phyloP scores from a whole-genome alignment of 768 basidiomycete genomes.

The Amanita phalloides region DNA sequence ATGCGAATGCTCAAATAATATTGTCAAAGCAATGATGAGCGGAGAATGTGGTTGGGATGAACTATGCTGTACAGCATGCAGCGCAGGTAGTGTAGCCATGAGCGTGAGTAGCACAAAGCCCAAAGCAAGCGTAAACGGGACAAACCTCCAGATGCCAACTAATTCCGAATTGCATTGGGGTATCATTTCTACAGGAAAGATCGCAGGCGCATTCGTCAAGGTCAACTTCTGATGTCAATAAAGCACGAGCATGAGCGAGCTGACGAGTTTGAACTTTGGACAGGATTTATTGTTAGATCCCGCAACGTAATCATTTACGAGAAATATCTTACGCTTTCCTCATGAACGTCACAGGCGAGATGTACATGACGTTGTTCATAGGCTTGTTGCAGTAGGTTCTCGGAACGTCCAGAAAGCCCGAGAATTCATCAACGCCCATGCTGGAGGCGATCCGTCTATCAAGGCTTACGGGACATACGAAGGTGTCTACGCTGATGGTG shows the following conservation, averaged over 20 bases:
- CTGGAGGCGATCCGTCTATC: slow-evolving; percentile 38
- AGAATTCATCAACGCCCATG: slow-evolving; percentile 49
- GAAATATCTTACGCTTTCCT: neutral
- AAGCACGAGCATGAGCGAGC: neutral
- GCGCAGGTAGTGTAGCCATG: slow-evolving; percentile 23
- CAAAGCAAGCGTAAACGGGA: too few relatives aligned
- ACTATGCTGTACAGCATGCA: slow-evolving; percentile 21
- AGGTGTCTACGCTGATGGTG: slow-evolving; percentile 62
- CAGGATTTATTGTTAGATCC: slow-evolving; percentile 75
- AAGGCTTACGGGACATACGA: slow-evolving; percentile 68
- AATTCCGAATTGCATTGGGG: slow-evolving; percentile 57
- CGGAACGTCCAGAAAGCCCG: slow-evolving; percentile 58
- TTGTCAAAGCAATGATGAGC: slow-evolving; percentile 21
- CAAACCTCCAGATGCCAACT: neutral
- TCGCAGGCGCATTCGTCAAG: slow-evolving; percentile 58
- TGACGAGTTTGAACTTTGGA: neutral
- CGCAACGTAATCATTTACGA: slow-evolving; percentile 32
- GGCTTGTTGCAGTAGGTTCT: slow-evolving; percentile 68
- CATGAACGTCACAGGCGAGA: slow-evolving; percentile 22
- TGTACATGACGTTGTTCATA: slow-evolving; percentile 56
- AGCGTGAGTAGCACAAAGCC: too few relatives aligned
- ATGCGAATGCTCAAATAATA: slow-evolving; percentile 57
- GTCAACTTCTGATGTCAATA: slow-evolving; percentile 20
- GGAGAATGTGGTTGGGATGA: slow-evolving; percentile 23
- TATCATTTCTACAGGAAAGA: slow-evolving; percentile 75